Evolutionary conservation across 495 filamentous ascomycete species (phyloP), one percentile per base, ranked within the genome.

Genomic region (Penicillium arizonense): DNA sequence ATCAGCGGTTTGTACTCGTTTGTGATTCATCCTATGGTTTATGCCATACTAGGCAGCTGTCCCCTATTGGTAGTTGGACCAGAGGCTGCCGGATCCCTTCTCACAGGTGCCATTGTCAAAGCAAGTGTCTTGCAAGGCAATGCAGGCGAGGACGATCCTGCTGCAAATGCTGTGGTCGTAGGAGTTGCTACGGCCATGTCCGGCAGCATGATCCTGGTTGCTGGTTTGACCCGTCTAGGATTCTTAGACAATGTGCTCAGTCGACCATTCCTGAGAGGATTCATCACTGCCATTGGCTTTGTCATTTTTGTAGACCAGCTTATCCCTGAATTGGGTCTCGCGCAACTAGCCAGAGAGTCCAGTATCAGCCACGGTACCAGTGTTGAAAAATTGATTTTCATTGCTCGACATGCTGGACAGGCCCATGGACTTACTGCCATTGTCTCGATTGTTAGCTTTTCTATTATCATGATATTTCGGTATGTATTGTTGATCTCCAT

Each of bases 1-100:
- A 90, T 97, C 70, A 91, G 96, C 63, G 94, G 94, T n/a, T 79
- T 99, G 18, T 97, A 97, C 65, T 84, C 86, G 24, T 99, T 97
- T 63, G 90, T 94, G 44, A 86, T 97, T 67, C 90, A 93, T 58
- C 95, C 94, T 7, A 64, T 97, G 26, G 76, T 90, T 26, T 99
- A 99, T 70, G 91, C 91, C 0, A 70, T 97, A 5, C 77, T 99
- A 1, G 94, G 94, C 26, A 95, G 88, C 50, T 93, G 89, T 60
- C 90, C 94, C 24, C 83, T 88, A 50, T 88, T 99, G 84, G 84
- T 97, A n/a, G 86, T 97, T 33, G 94, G 94, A 0, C 94, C 94
- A 0, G 94, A 97, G 75, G 94, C 94, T 1, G 91, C 94, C 4
- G 95, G 95, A 1, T 94, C 89, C 37, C 79, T 99, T 18, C 80